Evolutionary conservation across 768 basidiomycete species (phyloP).

Genomic region (Auriscalpium microsporum): DNA sequence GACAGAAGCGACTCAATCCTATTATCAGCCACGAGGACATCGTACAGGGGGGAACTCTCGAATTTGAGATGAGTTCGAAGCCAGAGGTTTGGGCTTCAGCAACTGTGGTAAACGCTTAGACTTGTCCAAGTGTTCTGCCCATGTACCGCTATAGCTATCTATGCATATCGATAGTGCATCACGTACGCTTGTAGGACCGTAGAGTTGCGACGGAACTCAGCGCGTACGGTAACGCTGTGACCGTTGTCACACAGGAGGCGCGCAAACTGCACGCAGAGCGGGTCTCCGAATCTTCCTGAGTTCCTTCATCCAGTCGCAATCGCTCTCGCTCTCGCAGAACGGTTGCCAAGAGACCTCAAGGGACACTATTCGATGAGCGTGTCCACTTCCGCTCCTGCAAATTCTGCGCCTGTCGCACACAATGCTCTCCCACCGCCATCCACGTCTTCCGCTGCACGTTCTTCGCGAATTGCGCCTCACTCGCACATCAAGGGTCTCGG

Average conservation of each 20-base stretch:
- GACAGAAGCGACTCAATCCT: conserved; percentile 31
- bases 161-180: no score
- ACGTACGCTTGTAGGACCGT: no score
- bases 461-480: conserved; percentile 81
- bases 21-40: conserved; percentile 57
- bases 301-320: no score
- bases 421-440: conserved; percentile 68
- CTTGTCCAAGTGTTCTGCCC: background rate
- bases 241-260: no score
- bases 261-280: no score
- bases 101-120: conserved; percentile 5
- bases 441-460: conserved; percentile 48
- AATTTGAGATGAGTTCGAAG: conserved; percentile 55
- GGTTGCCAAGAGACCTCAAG: no score
- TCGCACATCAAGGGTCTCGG: conserved; percentile 98
- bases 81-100: conserved; percentile 37
- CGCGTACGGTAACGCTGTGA: no score
- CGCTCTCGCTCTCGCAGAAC: no score
- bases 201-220: no score
- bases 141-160: no score
- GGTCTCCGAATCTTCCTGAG: no score
- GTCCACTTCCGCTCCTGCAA: conserved; percentile 12
- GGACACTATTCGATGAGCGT: conserved; percentile 7
- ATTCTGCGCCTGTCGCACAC: conserved; percentile 35
- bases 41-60: conserved; percentile 44